Evolutionary conservation across 495 filamentous ascomycete species (phyloP).

Genomic region (Aspergillus avenaceus): DNA sequence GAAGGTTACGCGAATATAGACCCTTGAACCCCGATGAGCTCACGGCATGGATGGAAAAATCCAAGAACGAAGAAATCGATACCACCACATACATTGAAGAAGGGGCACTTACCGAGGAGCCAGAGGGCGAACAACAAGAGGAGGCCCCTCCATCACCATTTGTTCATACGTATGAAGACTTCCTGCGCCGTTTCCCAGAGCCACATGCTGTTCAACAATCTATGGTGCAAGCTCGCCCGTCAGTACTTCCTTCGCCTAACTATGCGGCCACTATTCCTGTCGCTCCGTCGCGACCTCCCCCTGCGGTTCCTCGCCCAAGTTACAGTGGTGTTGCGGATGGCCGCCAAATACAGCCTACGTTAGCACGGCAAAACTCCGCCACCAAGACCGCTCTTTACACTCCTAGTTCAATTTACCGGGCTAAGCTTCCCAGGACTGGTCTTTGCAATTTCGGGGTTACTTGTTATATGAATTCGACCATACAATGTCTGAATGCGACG

Average conservation of each 20-base stretch:
- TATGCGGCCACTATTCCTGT: conserved; percentile 41
- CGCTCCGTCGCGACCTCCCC: conserved; percentile 65
- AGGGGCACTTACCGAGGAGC: conserved; percentile 34
- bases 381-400: conserved; percentile 45
- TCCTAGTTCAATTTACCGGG: conserved; percentile 33
- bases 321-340: conserved; percentile 84
- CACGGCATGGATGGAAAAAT: conserved; percentile 56
- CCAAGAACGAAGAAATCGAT: conserved; percentile 51
- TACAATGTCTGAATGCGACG: conserved; percentile 81
- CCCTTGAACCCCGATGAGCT: conserved; percentile 60
- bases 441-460: conserved; percentile 74
- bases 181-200: conserved; percentile 77
- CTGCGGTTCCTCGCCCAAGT: conserved; percentile 76
- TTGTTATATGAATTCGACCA: conserved; percentile 86
- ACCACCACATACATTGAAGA: conserved; percentile 38
- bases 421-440: conserved; percentile 64
- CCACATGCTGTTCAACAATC: conserved; percentile 68
- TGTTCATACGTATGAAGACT: conserved; percentile 65
- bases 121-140: conserved; percentile 28
- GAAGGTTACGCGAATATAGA: conserved; percentile 53
- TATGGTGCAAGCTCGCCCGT: conserved; percentile 50
- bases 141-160: conserved; percentile 35
- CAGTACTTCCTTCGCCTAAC: conserved; percentile 20
- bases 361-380: conserved; percentile 41
- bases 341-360: conserved; percentile 49